Conservation (phyloP, 2,329 filamentous ascomycete species). For the Cladosporium sphaerospermum region DNA sequence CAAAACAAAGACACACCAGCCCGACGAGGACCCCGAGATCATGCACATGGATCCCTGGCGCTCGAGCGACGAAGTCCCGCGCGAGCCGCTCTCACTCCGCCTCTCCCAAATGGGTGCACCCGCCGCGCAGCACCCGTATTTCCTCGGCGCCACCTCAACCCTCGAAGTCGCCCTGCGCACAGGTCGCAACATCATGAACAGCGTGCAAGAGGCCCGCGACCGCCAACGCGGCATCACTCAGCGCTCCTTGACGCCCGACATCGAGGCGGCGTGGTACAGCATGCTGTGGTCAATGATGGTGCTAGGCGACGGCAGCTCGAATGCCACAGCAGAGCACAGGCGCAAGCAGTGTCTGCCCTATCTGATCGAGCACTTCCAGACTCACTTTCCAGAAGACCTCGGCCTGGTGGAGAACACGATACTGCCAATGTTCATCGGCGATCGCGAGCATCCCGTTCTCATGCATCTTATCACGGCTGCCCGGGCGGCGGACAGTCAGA, state of each 20-base stretch:
- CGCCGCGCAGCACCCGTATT: slow-evolving; percentile 38
- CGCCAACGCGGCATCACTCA: slow-evolving; percentile 16
- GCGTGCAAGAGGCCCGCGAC: slow-evolving; percentile 49
- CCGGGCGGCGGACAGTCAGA: slow-evolving; percentile 50
- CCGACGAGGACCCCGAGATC: slow-evolving; percentile 34
- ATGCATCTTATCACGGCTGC: slow-evolving; percentile 50
- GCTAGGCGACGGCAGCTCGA: slow-evolving; percentile 28
- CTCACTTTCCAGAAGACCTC: slow-evolving; percentile 64
- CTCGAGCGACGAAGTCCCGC: slow-evolving; percentile 59
- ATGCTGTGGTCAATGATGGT: slow-evolving; percentile 62
- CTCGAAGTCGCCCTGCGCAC: slow-evolving; percentile 67
- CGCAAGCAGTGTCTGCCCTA: slow-evolving; percentile 56
- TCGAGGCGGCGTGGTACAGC: slow-evolving; percentile 61
- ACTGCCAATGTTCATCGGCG: slow-evolving; percentile 52
- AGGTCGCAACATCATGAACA: slow-evolving; percentile 73
- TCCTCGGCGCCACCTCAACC: slow-evolving; percentile 59
- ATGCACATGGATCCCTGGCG: slow-evolving; percentile 77
- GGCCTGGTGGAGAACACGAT: slow-evolving; percentile 65
- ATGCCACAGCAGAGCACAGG: slow-evolving; percentile 25
- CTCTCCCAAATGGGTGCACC: slow-evolving; percentile 41
- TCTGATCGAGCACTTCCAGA: slow-evolving; percentile 58
- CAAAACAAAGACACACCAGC: slow-evolving; percentile 21
- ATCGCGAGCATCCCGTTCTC: slow-evolving; percentile 49
- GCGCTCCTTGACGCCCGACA: slow-evolving; percentile 38
- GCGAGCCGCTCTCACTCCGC: slow-evolving; percentile 54